Percentiles rank a stretch among this genome's conserved stretches.
Evolutionary conservation across 352 stramenopile genomes (phyloP).

Genomic region (Globisporangium iwayamae): DNA sequence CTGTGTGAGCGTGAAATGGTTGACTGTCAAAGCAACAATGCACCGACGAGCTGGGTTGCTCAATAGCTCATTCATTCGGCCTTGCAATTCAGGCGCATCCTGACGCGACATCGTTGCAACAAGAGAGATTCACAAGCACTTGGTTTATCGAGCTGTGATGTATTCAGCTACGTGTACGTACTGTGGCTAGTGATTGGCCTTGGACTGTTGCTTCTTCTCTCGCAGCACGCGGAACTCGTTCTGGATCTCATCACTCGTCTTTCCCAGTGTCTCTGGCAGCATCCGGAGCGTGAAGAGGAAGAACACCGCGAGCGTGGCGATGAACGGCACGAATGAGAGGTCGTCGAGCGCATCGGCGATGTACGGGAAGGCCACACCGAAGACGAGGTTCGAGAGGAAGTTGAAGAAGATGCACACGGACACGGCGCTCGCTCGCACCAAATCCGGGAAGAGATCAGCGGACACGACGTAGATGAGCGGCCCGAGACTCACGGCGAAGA

Average conservation of each 20-base stretch:
- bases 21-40: too few relatives aligned
- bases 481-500: slow-evolving; percentile 46
- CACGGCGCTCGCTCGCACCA: slow-evolving; percentile 37
- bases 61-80: too few relatives aligned
- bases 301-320: slow-evolving; percentile 38
- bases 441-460: slow-evolving; percentile 55
- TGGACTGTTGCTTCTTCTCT: not conserved
- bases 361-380: slow-evolving; percentile 59
- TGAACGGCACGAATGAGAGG: slow-evolving; percentile 50
- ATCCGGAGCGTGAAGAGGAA: slow-evolving; percentile 40
- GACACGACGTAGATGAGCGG: slow-evolving; percentile 50
- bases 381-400: slow-evolving; percentile 51
- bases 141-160: too few relatives aligned
- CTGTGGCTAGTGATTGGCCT: too few relatives aligned
- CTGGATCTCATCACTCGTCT: slow-evolving; percentile 62
- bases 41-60: too few relatives aligned
- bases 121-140: too few relatives aligned
- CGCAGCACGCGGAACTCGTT: slow-evolving; percentile 28
- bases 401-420: slow-evolving; percentile 49
- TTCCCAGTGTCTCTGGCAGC: slow-evolving; percentile 56
- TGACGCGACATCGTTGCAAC: too few relatives aligned
- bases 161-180: too few relatives aligned
- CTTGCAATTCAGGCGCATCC: too few relatives aligned
- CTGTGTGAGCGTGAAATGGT: too few relatives aligned
- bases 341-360: slow-evolving; percentile 35